Conservation (phyloP, 768 basidiomycete genomes). For the Clavulina sp. region DNA sequence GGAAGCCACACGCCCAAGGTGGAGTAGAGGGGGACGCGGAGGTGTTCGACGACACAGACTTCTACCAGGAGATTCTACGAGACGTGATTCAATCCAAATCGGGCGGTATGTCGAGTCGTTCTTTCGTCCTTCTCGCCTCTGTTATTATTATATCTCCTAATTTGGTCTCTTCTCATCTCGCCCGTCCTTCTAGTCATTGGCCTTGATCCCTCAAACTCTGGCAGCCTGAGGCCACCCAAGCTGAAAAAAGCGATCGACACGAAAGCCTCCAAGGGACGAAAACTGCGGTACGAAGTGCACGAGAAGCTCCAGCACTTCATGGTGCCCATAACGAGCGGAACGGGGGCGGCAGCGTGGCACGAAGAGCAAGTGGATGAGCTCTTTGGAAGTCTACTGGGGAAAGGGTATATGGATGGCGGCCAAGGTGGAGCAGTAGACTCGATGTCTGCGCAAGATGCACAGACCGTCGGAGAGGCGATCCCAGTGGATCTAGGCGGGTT, state of each 20-base stretch:
- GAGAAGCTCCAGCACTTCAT: conserved; percentile 96
- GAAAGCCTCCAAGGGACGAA: conserved; percentile 88
- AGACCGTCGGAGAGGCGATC: too few species aligned
- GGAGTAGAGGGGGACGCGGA: conserved; percentile 12
- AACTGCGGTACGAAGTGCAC: conserved; percentile 77
- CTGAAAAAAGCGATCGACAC: conserved; percentile 74
- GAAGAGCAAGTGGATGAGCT: conserved; percentile 94
- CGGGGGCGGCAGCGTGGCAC: conserved; percentile 61
- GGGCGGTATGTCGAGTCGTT: conserved; percentile 5
- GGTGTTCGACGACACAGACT: conserved; percentile 77
- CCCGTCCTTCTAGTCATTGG: too few species aligned
- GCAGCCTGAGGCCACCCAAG: conserved; percentile 50
- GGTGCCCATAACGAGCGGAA: conserved; percentile 51
- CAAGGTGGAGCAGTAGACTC: neutral
- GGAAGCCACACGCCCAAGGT: conserved; percentile 25
- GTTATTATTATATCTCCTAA: too few species aligned
- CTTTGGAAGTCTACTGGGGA: conserved; percentile 74
- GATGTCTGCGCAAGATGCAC: neutral
- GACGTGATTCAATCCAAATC: conserved; percentile 58
- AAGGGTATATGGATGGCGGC: conserved; percentile 24
- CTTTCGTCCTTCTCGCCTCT: neutral
- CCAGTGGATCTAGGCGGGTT: neutral
- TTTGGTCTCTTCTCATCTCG: too few species aligned
- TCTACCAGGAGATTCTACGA: conserved; percentile 80
- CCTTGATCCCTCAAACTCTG: too few species aligned